These are phyloP conservation scores for Tolypocladium endophyticum DNA, from an alignment of 2,329 filamentous ascomycete genomes.

Conservation along the genomic window DNA sequence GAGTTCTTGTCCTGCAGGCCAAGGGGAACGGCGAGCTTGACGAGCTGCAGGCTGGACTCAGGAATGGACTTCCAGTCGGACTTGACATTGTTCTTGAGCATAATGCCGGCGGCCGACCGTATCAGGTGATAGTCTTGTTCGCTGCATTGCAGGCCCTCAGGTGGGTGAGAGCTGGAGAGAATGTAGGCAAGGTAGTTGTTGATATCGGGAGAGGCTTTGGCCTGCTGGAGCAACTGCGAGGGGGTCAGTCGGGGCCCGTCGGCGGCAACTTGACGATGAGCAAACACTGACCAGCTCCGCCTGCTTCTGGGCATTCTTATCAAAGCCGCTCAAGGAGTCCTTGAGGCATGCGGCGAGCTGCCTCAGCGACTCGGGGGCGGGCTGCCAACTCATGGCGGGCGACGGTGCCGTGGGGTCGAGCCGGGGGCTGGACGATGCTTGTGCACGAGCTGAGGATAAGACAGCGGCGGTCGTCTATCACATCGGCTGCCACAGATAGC, in stretches of 20 bases:
- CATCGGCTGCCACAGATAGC: not conserved
- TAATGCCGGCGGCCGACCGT: conserved; percentile 79
- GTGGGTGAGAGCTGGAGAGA: conserved; percentile 60
- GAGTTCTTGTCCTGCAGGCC: conserved; percentile 71
- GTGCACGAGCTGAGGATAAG: not conserved
- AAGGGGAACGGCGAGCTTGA: conserved; percentile 68
- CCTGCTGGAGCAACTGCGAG: conserved; percentile 79
- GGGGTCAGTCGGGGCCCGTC: conserved; percentile 3
- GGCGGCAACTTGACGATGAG: not conserved
- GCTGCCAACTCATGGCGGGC: conserved; percentile 79
- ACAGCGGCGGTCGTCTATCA: not conserved
- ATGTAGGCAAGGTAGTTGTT: conserved; percentile 95
- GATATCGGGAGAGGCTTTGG: conserved; percentile 80
- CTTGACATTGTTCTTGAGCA: conserved; percentile 91
- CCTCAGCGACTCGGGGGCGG: conserved; percentile 72
- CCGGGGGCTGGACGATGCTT: not conserved
- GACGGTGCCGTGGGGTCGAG: not conserved
- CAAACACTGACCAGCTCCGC: conserved; percentile 63
- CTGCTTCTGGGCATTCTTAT: conserved; percentile 73
- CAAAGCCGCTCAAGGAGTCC: conserved; percentile 81
- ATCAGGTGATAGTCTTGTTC: conserved; percentile 60
- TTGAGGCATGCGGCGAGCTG: conserved; percentile 83
- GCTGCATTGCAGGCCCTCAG: conserved; percentile 49
- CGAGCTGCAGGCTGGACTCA: conserved; percentile 60
- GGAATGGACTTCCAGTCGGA: conserved; percentile 66